A percentile compares a stretch with the other conserved stretches of the same genome.
phyloP scores from a whole-genome alignment of 768 basidiomycete genomes.

The Phaeotremella fagi region DNA sequence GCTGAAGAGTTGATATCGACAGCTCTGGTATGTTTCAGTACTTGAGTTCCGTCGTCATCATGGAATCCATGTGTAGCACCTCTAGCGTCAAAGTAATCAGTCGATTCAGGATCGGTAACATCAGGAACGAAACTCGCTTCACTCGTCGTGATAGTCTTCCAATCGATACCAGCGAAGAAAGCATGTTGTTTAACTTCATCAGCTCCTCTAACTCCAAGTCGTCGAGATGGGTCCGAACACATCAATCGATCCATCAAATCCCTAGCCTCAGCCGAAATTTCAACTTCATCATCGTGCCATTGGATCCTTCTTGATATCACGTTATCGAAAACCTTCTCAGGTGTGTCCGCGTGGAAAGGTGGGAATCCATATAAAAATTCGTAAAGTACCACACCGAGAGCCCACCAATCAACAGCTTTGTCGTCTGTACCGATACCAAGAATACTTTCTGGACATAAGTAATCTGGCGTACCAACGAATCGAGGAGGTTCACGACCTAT shows the following conservation, averaged over 20 bases:
- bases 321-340: constrained; percentile 96
- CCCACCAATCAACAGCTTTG: constrained; percentile 98
- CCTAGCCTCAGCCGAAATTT: constrained; percentile 67
- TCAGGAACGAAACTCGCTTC: constrained; percentile 95
- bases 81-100: constrained; percentile 98
- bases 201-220: constrained; percentile 80
- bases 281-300: constrained; percentile 90
- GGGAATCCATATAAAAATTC: constrained; percentile 96
- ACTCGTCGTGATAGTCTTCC: constrained; percentile 80
- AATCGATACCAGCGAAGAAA: constrained; percentile 84
- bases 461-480: constrained; percentile 97
- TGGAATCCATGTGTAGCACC: constrained; percentile 90
- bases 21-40: constrained; percentile 36
- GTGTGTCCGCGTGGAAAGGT: constrained; percentile 95
- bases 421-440: constrained; percentile 93
- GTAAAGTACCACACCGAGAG: constrained; percentile 94
- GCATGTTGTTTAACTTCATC: constrained; percentile 89
- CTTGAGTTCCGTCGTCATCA: constrained; percentile 64
- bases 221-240: constrained; percentile 68
- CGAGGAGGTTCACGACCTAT: constrained; percentile 70
- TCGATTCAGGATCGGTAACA: constrained; percentile 91
- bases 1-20: constrained; percentile 27
- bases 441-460: constrained; percentile 72
- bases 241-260: constrained; percentile 86
- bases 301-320: constrained; percentile 89